Conservation (phyloP, 805 yeast genomes). For the Candida silvicultrix region DNA sequence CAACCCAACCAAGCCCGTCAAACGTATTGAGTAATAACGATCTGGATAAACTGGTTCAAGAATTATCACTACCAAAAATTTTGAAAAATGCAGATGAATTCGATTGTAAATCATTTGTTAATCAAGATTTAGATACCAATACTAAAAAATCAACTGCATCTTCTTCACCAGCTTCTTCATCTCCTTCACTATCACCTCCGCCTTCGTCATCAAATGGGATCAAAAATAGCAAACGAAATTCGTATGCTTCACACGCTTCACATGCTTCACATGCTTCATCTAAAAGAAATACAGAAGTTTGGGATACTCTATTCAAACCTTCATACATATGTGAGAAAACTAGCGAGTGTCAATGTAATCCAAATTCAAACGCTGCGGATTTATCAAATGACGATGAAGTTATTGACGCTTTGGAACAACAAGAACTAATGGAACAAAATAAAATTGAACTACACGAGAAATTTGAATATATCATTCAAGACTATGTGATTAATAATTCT, state of each 20-base stretch:
- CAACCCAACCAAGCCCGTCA: background rate
- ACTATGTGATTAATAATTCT: constrained; percentile 36
- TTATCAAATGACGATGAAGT: constrained; percentile 12
- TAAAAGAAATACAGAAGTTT: constrained; percentile 4
- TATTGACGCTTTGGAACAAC: constrained; percentile 12
- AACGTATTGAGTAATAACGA: background rate
- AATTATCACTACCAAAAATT: constrained; percentile 9
- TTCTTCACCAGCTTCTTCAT: too few relatives aligned
- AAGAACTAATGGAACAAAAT: constrained; percentile 13
- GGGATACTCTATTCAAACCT: constrained; percentile 11
- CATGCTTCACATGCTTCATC: background rate
- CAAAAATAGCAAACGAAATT: too few relatives aligned
- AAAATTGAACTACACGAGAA: constrained; percentile 22
- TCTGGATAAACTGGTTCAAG: background rate
- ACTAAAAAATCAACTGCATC: too few relatives aligned
- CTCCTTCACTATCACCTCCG: background rate
- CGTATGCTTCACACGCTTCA: too few relatives aligned
- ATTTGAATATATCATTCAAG: constrained; percentile 32
- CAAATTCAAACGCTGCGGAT: background rate
- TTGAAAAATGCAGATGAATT: constrained; percentile 13
- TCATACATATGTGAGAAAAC: constrained; percentile 5
- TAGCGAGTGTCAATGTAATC: constrained; percentile 10
- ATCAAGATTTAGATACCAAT: background rate
- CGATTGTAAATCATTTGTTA: constrained; percentile 16
- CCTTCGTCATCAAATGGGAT: background rate